Base-by-base conservation (phyloP, 768 basidiomycete species). In the Cystofilobasidium capitatum region DNA sequence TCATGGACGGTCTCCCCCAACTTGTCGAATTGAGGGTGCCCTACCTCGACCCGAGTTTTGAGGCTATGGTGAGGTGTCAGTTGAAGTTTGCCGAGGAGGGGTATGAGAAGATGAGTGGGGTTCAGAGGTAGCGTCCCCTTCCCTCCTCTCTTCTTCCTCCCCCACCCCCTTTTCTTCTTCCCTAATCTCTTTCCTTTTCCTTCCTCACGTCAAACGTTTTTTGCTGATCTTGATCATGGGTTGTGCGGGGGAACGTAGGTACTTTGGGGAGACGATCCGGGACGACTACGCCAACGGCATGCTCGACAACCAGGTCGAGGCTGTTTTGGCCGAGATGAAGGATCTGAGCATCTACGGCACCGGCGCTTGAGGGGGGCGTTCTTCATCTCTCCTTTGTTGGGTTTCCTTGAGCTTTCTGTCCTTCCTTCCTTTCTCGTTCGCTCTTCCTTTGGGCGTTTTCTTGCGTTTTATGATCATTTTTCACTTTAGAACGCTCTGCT, bases 251-350 rank as follows among this genome's bases (percentile, higher is more conserved):
- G n/a, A n/a, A n/a, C 60, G 7, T 61, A 91, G 90, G 70, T 94
- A 92, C 78, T 97, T 97, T 74, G 81, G 84, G 2, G 91, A 96
- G 58, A 86, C 80, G 70, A 89, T 94, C 45, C 83, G 93, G 70
- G 94, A 99, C 72, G 96, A 98, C 72, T 99, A 99, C 74, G 94
- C 96, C 40, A 89, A 90, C 54, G 96, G 96, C 9, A 89, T 91
- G 77, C 81, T 99, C 61, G 96, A 99, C 76, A 87, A 89, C 45
- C 93, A 98, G 82, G 91, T 98, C n/a, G 96, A 98, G 78, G 86
- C 85, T 20, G 89, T 92, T n/a, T 79, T 99, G 57, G 89, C 91
- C 73, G 91, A 98, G 79, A 98, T 99, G 92, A 85, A 86, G 75
- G 92, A 94, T 74, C 79, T 98, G 60, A 89, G 89, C 8, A 99